These are phyloP conservation scores for Baudoinia panamericana DNA, from an alignment of 495 filamentous ascomycete species.

Conservation along the genomic window DNA sequence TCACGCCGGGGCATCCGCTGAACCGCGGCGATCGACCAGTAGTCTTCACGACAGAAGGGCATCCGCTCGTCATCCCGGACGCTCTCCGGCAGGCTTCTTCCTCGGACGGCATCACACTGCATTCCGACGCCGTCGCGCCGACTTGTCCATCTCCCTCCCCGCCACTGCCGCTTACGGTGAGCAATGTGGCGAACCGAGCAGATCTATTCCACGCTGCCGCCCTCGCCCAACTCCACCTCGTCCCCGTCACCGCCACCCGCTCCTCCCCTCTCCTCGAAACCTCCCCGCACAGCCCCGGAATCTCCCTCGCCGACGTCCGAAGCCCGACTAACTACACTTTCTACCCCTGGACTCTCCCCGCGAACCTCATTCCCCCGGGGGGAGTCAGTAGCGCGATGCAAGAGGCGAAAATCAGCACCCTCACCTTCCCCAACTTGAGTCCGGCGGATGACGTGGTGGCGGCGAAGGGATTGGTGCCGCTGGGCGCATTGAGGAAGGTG, in stretches of 20 bases:
- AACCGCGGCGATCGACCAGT: constrained; percentile 48
- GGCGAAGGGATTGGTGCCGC: neutral
- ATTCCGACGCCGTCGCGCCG: constrained; percentile 4
- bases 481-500: constrained; percentile 24
- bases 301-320: constrained; percentile 43
- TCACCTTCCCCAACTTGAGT: constrained; percentile 63
- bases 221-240: constrained; percentile 65
- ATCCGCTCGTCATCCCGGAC: constrained; percentile 70
- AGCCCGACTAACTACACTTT: constrained; percentile 68
- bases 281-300: constrained; percentile 37
- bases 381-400: constrained; percentile 56
- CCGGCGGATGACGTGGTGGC: neutral
- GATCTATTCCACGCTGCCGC: constrained; percentile 87
- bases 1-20: constrained; percentile 71
- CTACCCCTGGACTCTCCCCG: constrained; percentile 85
- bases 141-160: constrained; percentile 49
- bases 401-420: constrained; percentile 51
- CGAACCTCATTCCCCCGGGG: constrained; percentile 55
- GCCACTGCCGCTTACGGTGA: constrained; percentile 51
- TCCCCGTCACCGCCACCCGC: constrained; percentile 43
- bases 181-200: constrained; percentile 65
- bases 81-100: neutral
- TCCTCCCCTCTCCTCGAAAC: constrained; percentile 43
- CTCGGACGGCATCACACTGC: neutral
- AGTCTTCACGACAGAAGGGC: constrained; percentile 92